These are phyloP conservation scores for Friedmanniomyces endolithicus DNA, from an alignment of 495 filamentous ascomycete genomes.

Conservation along the genomic window DNA sequence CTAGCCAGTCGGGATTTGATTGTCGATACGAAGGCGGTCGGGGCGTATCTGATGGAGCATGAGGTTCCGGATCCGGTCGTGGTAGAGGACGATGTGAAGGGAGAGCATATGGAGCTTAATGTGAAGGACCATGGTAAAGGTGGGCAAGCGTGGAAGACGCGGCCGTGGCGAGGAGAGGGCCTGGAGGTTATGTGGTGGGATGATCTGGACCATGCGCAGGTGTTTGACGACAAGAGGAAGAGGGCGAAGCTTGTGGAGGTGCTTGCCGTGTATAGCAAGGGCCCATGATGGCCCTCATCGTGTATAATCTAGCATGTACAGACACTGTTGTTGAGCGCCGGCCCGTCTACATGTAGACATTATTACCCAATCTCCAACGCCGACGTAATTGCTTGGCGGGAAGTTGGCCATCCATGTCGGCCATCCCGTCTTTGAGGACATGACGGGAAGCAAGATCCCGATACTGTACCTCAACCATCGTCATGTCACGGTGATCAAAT, in stretches of 20 bases:
- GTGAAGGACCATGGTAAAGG: constrained; percentile 10
- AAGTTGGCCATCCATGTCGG: too few relatives aligned
- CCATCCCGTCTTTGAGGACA: not conserved
- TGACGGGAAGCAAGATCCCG: not conserved
- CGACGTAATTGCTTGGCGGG: not conserved
- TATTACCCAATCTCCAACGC: not conserved
- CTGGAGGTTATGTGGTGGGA: constrained; percentile 52
- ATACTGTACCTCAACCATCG: not conserved
- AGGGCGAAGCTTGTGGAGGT: constrained; percentile 23
- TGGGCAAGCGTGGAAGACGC: constrained; percentile 31
- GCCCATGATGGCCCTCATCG: not conserved
- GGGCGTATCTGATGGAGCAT: constrained; percentile 39
- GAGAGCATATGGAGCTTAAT: constrained; percentile 16
- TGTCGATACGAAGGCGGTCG: constrained; percentile 46
- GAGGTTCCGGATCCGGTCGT: constrained; percentile 14
- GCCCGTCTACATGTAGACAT: not conserved
- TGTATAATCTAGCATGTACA: not conserved
- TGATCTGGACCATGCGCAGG: constrained; percentile 53
- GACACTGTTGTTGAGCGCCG: not conserved
- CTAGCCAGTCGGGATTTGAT: constrained; percentile 52
- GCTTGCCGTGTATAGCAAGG: constrained; percentile 12
- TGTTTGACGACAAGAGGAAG: constrained; percentile 42
- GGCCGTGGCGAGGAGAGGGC: constrained; percentile 37
- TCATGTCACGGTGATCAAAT: not conserved
- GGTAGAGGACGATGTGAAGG: constrained; percentile 23